phyloP scores from a whole-genome alignment of 2,329 filamentous ascomycete genomes.

The Pseudogymnoascus verrucosus region DNA sequence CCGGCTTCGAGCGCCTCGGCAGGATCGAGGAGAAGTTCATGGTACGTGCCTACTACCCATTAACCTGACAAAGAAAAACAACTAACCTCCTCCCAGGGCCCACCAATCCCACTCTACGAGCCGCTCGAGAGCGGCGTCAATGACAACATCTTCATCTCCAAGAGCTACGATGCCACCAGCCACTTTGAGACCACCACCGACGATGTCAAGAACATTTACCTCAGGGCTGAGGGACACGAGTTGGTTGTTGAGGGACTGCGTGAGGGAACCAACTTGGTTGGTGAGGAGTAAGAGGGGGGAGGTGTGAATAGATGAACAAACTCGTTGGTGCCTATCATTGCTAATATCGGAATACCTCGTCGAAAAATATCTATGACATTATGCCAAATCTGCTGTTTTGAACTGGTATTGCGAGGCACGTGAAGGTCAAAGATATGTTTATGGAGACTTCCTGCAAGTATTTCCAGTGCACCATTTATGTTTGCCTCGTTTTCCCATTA shows the following conservation, averaged over 20 bases:
- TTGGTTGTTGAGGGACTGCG: conserved; percentile 80
- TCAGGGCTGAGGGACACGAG: conserved; percentile 72
- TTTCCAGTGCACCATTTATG: background rate
- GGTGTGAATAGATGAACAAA: conserved; percentile 7
- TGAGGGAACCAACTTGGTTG: conserved; percentile 65
- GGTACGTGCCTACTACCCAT: conserved; percentile 38
- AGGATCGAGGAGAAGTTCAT: conserved; percentile 96
- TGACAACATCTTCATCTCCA: conserved; percentile 95
- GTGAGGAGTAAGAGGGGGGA: conserved; percentile 48
- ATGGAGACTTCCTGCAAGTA: background rate
- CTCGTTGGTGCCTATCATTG: conserved; percentile 4
- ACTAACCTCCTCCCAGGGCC: conserved; percentile 39
- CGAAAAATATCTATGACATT: conserved; percentile 6
- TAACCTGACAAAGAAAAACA: background rate
- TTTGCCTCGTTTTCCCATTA: background rate
- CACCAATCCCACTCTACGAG: conserved; percentile 90
- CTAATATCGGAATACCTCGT: conserved; percentile 7
- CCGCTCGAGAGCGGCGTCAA: conserved; percentile 72
- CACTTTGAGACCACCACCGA: conserved; percentile 92
- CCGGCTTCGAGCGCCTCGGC: conserved; percentile 85
- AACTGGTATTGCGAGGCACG: background rate
- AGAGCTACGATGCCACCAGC: conserved; percentile 95
- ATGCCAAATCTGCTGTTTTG: background rate
- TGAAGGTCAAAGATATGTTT: background rate
- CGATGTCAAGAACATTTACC: conserved; percentile 92